Percentiles rank a stretch among this genome's conserved stretches.
These are phyloP conservation scores for Globisporangium mamillatum DNA, from an alignment of 352 stramenopile genomes.

Conservation along the genomic window DNA sequence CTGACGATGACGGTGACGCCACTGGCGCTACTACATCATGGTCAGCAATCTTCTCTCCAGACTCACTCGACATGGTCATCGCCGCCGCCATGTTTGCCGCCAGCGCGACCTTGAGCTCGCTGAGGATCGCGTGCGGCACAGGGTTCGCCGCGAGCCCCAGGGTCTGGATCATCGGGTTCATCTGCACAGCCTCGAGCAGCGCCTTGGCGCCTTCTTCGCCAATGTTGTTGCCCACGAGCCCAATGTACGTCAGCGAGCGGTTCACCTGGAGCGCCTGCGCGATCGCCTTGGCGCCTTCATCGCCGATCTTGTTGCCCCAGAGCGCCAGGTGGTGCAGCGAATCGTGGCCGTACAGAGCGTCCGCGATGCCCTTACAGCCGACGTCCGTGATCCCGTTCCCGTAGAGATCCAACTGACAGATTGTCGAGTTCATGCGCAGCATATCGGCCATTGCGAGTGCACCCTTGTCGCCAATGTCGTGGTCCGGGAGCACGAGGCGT, in stretches of 20 bases:
- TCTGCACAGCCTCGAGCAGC: slow-evolving; percentile 38
- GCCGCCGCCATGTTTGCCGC: slow-evolving; percentile 40
- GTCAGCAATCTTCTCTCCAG: neutral
- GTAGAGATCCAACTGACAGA: slow-evolving; percentile 46
- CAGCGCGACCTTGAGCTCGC: slow-evolving; percentile 37
- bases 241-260: slow-evolving; percentile 47
- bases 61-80: slow-evolving; percentile 11
- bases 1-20: neutral
- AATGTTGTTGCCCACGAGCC: slow-evolving; percentile 48
- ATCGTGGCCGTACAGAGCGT: slow-evolving; percentile 49
- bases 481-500: slow-evolving; percentile 40
- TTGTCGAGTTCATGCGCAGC: slow-evolving; percentile 44
- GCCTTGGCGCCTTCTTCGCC: slow-evolving; percentile 35
- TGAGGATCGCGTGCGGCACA: slow-evolving; percentile 31
- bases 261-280: slow-evolving; percentile 50
- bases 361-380: slow-evolving; percentile 25
- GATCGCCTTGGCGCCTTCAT: slow-evolving; percentile 41
- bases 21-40: neutral
- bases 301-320: slow-evolving; percentile 42
- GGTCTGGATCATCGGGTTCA: slow-evolving; percentile 44
- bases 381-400: slow-evolving; percentile 48
- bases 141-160: slow-evolving; percentile 45
- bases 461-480: slow-evolving; percentile 50
- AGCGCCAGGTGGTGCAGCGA: slow-evolving; percentile 42
- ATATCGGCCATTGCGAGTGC: slow-evolving; percentile 49